phyloP scores from a whole-genome alignment of 768 basidiomycete species.

The Pilatotrama ljubarskyi region DNA sequence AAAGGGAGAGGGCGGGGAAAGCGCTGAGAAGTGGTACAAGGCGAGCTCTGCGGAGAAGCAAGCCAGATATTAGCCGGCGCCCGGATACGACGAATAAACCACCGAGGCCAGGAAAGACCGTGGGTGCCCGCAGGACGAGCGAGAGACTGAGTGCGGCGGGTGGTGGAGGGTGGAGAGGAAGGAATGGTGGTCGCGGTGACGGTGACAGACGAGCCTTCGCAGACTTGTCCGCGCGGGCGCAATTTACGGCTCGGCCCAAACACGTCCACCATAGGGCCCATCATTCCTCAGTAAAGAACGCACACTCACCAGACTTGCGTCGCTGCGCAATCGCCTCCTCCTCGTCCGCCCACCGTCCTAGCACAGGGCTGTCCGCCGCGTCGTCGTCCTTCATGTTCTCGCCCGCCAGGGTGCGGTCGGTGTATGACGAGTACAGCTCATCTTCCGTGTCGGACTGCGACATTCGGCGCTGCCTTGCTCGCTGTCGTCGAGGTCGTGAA shows the following conservation, averaged over 20 bases:
- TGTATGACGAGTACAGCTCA: slow-evolving; percentile 16
- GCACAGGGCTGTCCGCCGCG: slow-evolving; percentile 20
- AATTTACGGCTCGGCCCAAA: not conserved
- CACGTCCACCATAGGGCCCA: not conserved
- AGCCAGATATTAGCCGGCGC: slow-evolving; percentile 25
- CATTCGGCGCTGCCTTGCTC: slow-evolving; percentile 13
- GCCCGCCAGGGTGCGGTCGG: slow-evolving; percentile 7
- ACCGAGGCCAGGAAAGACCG: slow-evolving; percentile 23
- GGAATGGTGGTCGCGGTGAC: slow-evolving; percentile 19
- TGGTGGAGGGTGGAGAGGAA: slow-evolving; percentile 17
- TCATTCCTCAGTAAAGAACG: not conserved
- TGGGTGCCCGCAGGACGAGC: slow-evolving; percentile 4
- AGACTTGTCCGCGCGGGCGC: slow-evolving; percentile 5
- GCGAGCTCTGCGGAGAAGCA: slow-evolving; percentile 22
- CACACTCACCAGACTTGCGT: slow-evolving; percentile 18
- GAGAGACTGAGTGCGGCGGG: slow-evolving; percentile 10
- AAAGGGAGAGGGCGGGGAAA: slow-evolving; percentile 37
- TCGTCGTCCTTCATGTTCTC: slow-evolving; percentile 4
- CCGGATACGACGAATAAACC: slow-evolving; percentile 8
- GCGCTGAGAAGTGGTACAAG: slow-evolving; percentile 32
- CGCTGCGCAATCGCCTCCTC: slow-evolving; percentile 4
- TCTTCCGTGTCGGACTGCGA: slow-evolving; percentile 13
- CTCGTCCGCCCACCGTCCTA: slow-evolving; percentile 18
- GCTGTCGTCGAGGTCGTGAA: slow-evolving; percentile 5
- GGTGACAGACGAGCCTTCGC: slow-evolving; percentile 8